Percentiles rank a stretch among this genome's conserved stretches.
phyloP scores from a whole-genome alignment of 2,329 filamentous ascomycete species.

The Aspergillus spinulosporus region DNA sequence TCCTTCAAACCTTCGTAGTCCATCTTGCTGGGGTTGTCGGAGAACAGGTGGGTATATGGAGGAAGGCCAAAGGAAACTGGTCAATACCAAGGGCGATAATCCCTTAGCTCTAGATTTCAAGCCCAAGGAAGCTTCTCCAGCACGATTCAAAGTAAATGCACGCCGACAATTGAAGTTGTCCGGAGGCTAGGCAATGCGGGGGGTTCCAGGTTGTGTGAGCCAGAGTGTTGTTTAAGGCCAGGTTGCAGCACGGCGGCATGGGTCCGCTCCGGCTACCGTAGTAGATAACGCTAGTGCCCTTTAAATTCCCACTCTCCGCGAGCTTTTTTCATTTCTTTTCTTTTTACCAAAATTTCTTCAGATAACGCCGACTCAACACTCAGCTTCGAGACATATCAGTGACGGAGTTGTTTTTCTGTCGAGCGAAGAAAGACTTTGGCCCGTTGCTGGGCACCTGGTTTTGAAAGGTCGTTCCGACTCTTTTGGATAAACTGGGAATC shows the following conservation, averaged over 20 bases:
- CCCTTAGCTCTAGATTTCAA: constrained; percentile 24
- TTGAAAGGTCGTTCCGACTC: constrained; percentile 65
- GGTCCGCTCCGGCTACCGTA: constrained; percentile 39
- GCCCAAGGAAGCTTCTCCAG: constrained; percentile 25
- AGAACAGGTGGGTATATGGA: constrained; percentile 27
- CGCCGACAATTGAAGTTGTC: constrained; percentile 31
- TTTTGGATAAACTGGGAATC: constrained; percentile 68
- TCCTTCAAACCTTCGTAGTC: constrained; percentile 93
- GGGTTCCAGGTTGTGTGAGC: constrained; percentile 39
- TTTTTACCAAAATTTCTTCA: constrained; percentile 40
- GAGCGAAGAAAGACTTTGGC: constrained; percentile 62
- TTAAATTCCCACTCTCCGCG: constrained; percentile 32
- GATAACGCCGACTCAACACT: constrained; percentile 53
- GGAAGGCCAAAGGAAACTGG: constrained; percentile 18
- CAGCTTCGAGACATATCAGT: constrained; percentile 53
- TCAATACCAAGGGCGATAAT: constrained; percentile 20
- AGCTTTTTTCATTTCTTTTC: constrained; percentile 39
- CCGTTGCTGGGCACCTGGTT: constrained; percentile 72
- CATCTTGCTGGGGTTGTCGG: constrained; percentile 56
- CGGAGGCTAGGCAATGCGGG: constrained; percentile 29
- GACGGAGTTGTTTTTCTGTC: constrained; percentile 66
- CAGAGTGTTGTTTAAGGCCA: constrained; percentile 43
- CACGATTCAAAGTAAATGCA: constrained; percentile 36
- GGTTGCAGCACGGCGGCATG: constrained; percentile 43
- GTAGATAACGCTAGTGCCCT: constrained; percentile 21